Evolutionary conservation across 129 eudicot genomes (phyloP), one percentile per base, ranked within the genome.

Genomic region (Escallonia herrerae): DNA sequence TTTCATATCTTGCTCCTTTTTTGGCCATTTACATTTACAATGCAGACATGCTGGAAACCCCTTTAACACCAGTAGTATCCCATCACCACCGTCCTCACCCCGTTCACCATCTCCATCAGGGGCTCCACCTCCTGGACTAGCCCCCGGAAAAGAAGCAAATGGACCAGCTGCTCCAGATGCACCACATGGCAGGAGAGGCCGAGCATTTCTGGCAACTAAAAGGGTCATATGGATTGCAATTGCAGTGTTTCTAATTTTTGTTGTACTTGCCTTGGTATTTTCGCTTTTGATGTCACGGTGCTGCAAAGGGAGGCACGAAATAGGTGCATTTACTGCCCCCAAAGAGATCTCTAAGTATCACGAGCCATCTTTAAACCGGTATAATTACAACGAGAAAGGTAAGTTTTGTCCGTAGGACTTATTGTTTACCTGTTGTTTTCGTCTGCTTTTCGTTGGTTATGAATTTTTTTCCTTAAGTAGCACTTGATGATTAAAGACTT

Each of bases 11-110:
- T 48, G 65, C 10, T 53, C 53, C 62, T 7, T 22, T 56, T 45
- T 38, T 40, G 66, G 72, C 64, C 57, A n/a, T 57, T 41, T 40
- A 10, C 11, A 43, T 67, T 75, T 51, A 46, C 40, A 53, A 53
- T 75, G 79, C 96, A 91, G 98, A 62, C 71, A 80, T 68, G 64
- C 74, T 4, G 98, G 98, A 63, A 91, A 91, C 67, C 97, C 98
- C 38, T 91, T 91, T 61, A 91, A 91, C 75, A 91, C 95, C 64
- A 85, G 83, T 8, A 63, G 81, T 60, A 66, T 91, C 45, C 84
- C 95, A 48, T 80, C 96, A 60, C 91, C 95, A 8, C 89, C 89
- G 39, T 56, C 74, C 12, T 63, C 67, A 11, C 64, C 89, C 22
- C 91, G 95, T 37, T 79, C 83, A 69, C 72, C 77, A 40, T 15